Percentiles rank a stretch among this genome's conserved stretches.
Conservation (phyloP, 306 rosid species). For the Mucuna pruriens region DNA sequence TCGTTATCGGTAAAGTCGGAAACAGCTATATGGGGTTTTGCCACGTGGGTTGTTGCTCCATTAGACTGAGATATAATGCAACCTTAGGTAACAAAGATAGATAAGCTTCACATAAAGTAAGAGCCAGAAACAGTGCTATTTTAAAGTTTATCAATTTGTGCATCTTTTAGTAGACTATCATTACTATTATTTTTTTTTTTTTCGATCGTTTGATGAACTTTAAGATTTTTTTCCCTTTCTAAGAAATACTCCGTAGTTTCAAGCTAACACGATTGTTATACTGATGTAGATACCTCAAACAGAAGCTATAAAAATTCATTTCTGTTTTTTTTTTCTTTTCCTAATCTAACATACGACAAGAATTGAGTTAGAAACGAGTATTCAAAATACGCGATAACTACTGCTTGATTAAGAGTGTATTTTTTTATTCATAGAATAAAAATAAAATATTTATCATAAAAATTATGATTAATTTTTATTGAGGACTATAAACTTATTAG, state of each 20-base stretch:
- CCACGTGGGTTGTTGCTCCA: constrained; percentile 43
- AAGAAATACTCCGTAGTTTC: not conserved
- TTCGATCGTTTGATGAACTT: not conserved
- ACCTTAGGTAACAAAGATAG: not conserved
- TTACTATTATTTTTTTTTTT: not conserved
- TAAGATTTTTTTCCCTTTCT: not conserved
- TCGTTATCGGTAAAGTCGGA: constrained; percentile 34
- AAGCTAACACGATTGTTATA: no score
- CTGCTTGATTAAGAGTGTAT: no score
- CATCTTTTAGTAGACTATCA: not conserved
- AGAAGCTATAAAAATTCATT: no score
- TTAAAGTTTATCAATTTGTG: not conserved
- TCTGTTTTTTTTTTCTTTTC: no score
- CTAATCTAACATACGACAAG: no score
- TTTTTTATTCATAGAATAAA: no score
- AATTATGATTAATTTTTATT: no score
- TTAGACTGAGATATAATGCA: constrained; percentile 28
- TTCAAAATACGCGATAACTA: no score
- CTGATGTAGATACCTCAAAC: no score
- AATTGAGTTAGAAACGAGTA: no score
- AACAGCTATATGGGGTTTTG: constrained; percentile 38
- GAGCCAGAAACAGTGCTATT: not conserved
- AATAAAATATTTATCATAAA: no score
- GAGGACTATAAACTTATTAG: no score
- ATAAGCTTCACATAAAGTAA: constrained; percentile 22